Evolutionary conservation across 2,329 filamentous ascomycete species (phyloP), one percentile per base, ranked within the genome.

Genomic region (Gyromitra esculenta): DNA sequence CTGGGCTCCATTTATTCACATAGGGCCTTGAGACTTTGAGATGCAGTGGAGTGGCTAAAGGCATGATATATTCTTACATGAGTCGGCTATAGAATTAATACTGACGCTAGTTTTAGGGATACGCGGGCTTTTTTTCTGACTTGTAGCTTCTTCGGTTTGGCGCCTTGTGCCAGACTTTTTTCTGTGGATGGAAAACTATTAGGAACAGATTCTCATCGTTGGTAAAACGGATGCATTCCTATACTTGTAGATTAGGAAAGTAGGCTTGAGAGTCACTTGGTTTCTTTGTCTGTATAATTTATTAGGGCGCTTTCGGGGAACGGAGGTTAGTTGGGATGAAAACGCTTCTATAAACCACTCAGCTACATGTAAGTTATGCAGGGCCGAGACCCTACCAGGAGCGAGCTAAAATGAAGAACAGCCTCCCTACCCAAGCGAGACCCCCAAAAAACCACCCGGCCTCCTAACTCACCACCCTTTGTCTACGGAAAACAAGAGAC

Each of bases 1-100:
- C 25, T 57, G 31, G 54, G 54, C 54, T 57, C 54, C 15, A 37
- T 57, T 57, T 37, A 39, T 57, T 37, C 54, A 39, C 54, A 57
- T n/a, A 37, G 31, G 54, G 5, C 25, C 31, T 57, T 39, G 25
- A 57, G 8, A 54, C 50, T 54, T 45, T 45, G 1, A 45, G 11
- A 13, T 54, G 3, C 1, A 8, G 18, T 8, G 8, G 8, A 54
- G 50, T 54, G 21, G 21, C 9, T 54, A 31, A 54, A 54, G 50
- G 50, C 11, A 15, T 5, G 5, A 13, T 45, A 15, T 45, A 45
- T 45, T 45, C 43, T 15, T 45, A 45, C 43, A 45, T 9, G 2
- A 13, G 43, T 15, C 43, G 9, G 9, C 43, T 45, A 45, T 45
- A 45, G 43, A 13, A 45, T 45, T 45, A 45, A 15, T 45, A 15